Evolutionary conservation across 768 basidiomycete species (phyloP).

Genomic region (Kwoniella dejecticola): DNA sequence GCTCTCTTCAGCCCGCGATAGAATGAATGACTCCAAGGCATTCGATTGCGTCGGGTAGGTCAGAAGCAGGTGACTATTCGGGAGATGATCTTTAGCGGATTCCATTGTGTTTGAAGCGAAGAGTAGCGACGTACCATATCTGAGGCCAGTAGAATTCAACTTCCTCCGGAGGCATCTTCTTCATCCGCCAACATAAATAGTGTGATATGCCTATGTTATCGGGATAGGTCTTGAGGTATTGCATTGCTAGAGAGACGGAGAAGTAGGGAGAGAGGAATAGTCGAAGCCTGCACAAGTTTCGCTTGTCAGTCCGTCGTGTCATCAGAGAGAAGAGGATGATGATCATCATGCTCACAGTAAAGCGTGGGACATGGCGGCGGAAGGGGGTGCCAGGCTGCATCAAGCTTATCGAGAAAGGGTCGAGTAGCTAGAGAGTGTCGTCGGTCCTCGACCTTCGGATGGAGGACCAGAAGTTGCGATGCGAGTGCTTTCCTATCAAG

Average conservation of each 20-base stretch:
- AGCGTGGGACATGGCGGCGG: conserved; percentile 53
- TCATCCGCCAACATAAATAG: conserved; percentile 58
- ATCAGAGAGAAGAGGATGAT: not conserved
- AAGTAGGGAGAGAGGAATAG: conserved; percentile 94
- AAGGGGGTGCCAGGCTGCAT: conserved; percentile 11
- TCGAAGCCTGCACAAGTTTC: conserved; percentile 63
- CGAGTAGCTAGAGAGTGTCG: not conserved
- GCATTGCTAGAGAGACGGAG: conserved; percentile 87
- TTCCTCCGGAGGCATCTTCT: conserved; percentile 57
- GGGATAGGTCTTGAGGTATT: conserved; percentile 64
- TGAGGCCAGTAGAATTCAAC: conserved; percentile 61
- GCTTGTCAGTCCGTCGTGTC: not conserved
- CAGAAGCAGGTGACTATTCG: conserved; percentile 83
- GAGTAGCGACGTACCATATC: conserved; percentile 58
- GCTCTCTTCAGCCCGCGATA: conserved; percentile 82
- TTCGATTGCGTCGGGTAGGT: conserved; percentile 88
- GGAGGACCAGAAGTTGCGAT: not conserved
- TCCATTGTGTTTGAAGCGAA: too few relatives aligned
- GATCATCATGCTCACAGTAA: conserved; percentile 42
- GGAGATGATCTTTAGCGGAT: not conserved
- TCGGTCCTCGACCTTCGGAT: not conserved
- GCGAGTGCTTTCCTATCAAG: too few relatives aligned
- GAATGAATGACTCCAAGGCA: conserved; percentile 90
- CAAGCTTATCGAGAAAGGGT: not conserved
- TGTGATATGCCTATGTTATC: conserved; percentile 59